These are phyloP conservation scores for Sonneratia caseolaris DNA, from an alignment of 345 rosid genomes.

Conservation along the genomic window DNA sequence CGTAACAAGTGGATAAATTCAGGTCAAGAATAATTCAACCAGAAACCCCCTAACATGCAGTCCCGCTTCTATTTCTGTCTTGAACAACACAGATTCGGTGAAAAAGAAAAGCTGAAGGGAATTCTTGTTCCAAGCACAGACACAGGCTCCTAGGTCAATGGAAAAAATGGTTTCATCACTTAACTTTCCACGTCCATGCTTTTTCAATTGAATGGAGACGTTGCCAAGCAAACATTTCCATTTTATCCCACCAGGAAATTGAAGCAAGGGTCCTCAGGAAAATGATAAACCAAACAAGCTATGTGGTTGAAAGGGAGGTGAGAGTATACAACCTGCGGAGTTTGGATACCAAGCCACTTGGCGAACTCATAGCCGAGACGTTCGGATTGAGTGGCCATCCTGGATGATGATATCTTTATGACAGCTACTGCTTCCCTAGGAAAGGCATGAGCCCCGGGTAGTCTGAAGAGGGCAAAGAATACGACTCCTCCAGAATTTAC, in stretches of 20 bases:
- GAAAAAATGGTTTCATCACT: no score
- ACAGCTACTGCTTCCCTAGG: slow-evolving; percentile 88
- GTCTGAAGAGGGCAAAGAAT: slow-evolving; percentile 86
- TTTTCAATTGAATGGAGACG: not conserved
- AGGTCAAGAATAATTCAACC: not conserved
- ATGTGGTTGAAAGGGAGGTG: not conserved
- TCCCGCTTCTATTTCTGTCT: not conserved
- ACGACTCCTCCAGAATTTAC: slow-evolving; percentile 99
- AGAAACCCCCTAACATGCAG: not conserved
- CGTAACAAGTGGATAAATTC: no score
- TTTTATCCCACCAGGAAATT: no score
- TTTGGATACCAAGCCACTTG: slow-evolving; percentile 80
- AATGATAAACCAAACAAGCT: no score
- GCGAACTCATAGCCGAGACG: slow-evolving; percentile 99
- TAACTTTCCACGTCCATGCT: no score
- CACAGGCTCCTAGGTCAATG: no score
- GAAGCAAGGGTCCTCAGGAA: no score
- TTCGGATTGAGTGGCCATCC: slow-evolving; percentile 99
- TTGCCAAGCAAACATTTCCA: no score
- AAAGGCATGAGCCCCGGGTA: slow-evolving; percentile 35
- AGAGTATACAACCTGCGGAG: slow-evolving; percentile 67
- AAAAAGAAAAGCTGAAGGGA: no score
- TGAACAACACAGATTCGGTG: not conserved
- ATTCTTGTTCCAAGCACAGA: no score
- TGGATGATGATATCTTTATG: slow-evolving; percentile 91